Percentiles rank a stretch among this genome's conserved stretches.
phyloP scores from a whole-genome alignment of 2,329 filamentous ascomycete genomes.

The Alternaria solani region DNA sequence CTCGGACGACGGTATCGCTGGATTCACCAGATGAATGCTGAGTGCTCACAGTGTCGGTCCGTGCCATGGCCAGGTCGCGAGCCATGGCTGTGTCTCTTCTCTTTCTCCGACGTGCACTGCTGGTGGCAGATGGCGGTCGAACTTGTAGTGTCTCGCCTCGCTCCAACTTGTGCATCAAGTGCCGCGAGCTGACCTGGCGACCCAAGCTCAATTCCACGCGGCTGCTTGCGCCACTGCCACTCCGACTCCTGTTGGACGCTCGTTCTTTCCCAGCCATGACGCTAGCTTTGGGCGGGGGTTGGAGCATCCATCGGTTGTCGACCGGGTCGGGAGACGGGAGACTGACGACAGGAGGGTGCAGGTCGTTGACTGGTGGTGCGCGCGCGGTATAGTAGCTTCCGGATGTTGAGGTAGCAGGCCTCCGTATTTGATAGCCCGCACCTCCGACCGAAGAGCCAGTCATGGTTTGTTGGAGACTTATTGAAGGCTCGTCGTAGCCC shows the following conservation, averaged over 20 bases:
- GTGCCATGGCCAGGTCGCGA: constrained; percentile 26
- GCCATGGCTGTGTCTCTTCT: constrained; percentile 40
- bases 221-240: constrained; percentile 55
- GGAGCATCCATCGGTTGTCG: constrained; percentile 88
- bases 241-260: constrained; percentile 67
- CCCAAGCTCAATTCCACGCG: constrained; percentile 49
- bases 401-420: constrained; percentile 43
- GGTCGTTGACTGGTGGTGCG: constrained; percentile 81
- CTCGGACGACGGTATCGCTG: constrained; percentile 32
- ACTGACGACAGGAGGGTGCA: constrained; percentile 84
- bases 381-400: constrained; percentile 51
- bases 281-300: constrained; percentile 87
- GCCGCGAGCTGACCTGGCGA: constrained; percentile 50
- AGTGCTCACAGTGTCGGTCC: constrained; percentile 29
- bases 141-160: constrained; percentile 45
- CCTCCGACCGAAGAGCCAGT: constrained; percentile 45
- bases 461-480: constrained; percentile 42
- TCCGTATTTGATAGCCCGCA: constrained; percentile 23
- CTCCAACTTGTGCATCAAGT: constrained; percentile 47
- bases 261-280: constrained; percentile 89
- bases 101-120: constrained; percentile 39
- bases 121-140: constrained; percentile 41
- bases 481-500: constrained; percentile 66
- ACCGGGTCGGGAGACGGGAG: constrained; percentile 73
- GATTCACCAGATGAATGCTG: constrained; percentile 36